Base-by-base conservation (phyloP, 192 early-diverging fungal species). In the Coemansia javaensis region DNA sequence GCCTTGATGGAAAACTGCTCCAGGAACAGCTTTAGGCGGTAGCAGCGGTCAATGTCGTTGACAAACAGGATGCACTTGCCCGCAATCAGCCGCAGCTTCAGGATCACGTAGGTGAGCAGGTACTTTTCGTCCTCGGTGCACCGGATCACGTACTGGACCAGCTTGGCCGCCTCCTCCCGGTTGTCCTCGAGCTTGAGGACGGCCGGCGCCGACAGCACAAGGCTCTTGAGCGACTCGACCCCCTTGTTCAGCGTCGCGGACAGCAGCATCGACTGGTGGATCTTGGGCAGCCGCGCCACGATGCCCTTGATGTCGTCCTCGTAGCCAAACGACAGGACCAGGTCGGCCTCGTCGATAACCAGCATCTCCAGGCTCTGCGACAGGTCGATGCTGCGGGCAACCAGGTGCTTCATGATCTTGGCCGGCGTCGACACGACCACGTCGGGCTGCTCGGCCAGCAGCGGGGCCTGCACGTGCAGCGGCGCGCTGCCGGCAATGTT, bases 21-120 rank as follows among this genome's bases (percentile, higher is more conserved):
- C 63, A 99, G 61, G 57, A 96, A 99, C 48, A 99, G 74, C 51
- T 91, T 93, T 5, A 94, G 56, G 4, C 85, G 78, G 69, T 96
- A 99, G 49, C 90, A 88, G 23, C 90, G 77, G 42, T 98, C 93
- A 51, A 94, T 94, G 46, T 90, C 82, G 67, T 96, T 96, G 28
- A 98, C 95, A 83, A 98, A 98, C 33, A 98, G 76, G 31, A 98
- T 80, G 47, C 85, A 84, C 66, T 98, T 98, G 37, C 89, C 90
- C 14, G 87, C 85, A 30, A 94, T 86, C 61, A 94, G 77, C 14
- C 80, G 78, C 34, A 98, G 81, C 66, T 96, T 98, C 47, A 98
- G 58, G 25, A 96, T 82, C 16, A 98, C 89, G 44, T 86, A 94
- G 2, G 82, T 76, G 15, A 92, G 80, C 47, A 98, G 59, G 65